Percentiles rank a stretch among this genome's conserved stretches.
Evolutionary conservation across 2,329 filamentous ascomycete genomes (phyloP).

Genomic region (Clarireedia hainanense): DNA sequence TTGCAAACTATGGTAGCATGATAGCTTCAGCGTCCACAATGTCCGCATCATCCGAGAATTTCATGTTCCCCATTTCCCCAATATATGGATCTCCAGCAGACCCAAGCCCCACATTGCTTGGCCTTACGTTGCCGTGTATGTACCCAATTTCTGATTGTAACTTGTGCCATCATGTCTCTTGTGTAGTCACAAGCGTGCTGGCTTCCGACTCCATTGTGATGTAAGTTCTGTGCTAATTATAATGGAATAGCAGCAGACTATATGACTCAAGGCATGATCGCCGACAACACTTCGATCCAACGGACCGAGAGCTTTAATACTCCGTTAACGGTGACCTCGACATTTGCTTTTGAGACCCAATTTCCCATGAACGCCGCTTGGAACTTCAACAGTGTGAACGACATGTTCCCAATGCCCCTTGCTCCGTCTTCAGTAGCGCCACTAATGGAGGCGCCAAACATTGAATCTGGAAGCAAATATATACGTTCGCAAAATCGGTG

Average conservation of each 20-base stretch:
- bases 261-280: slow-evolving; percentile 2
- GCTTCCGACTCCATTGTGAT: neutral
- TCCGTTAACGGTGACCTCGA: neutral
- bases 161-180: neutral
- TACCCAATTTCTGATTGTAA: neutral
- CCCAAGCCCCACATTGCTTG: slow-evolving; percentile 8
- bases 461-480: neutral
- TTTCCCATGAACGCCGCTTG: neutral
- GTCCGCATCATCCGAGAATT: slow-evolving; percentile 21
- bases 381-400: neutral
- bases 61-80: slow-evolving; percentile 15
- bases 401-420: neutral
- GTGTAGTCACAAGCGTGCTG: too few relatives aligned
- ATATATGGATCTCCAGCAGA: slow-evolving; percentile 11
- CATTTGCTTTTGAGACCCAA: neutral
- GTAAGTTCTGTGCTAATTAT: slow-evolving; percentile 3
- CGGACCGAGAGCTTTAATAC: neutral
- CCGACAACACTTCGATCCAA: slow-evolving; percentile 3
- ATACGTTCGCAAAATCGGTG: slow-evolving; percentile 16
- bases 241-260: neutral
- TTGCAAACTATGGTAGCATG: slow-evolving; percentile 21
- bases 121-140: slow-evolving; percentile 20
- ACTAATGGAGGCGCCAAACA: slow-evolving; percentile 3
- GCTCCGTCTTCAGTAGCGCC: neutral
- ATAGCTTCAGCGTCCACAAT: slow-evolving; percentile 15